A percentile compares a stretch with the other conserved stretches of the same genome.
These are phyloP conservation scores for Cucumis variabilis DNA, from an alignment of 331 rosid genomes.

Conservation along the genomic window DNA sequence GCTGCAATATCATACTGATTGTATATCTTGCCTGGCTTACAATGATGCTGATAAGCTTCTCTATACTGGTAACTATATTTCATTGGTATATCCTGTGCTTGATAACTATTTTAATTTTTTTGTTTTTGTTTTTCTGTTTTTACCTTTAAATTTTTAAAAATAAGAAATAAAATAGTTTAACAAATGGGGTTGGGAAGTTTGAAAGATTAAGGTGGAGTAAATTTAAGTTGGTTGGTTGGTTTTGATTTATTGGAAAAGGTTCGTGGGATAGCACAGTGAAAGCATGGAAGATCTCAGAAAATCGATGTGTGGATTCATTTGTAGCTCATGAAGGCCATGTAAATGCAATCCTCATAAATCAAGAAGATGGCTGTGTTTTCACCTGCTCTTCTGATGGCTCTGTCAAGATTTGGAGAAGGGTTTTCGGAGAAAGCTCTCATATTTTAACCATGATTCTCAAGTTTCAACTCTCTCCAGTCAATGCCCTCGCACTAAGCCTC, in stretches of 20 bases:
- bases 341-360: constrained; percentile 67
- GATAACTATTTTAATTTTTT: too few relatives aligned
- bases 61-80: constrained; percentile 52
- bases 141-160: too few relatives aligned
- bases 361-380: constrained; percentile 86
- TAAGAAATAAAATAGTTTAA: too few relatives aligned
- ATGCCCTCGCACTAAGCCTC: constrained; percentile 63
- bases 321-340: constrained; percentile 69
- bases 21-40: constrained; percentile 76
- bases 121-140: too few relatives aligned
- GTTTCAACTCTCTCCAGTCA: constrained; percentile 69
- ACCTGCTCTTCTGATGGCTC: constrained; percentile 84
- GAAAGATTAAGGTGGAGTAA: too few relatives aligned
- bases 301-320: constrained; percentile 71
- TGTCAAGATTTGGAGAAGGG: constrained; percentile 85
- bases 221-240: too few relatives aligned
- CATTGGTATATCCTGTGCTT: too few relatives aligned
- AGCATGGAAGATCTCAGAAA: constrained; percentile 65
- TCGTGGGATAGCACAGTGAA: constrained; percentile 74
- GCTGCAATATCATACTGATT: constrained; percentile 48
- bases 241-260: neutral
- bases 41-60: constrained; percentile 73
- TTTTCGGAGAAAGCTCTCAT: constrained; percentile 78
- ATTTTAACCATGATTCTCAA: constrained; percentile 76
- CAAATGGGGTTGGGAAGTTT: too few relatives aligned